Base-by-base conservation (phyloP, 2,329 filamentous ascomycete species). In the Cladosporium sp. region DNA sequence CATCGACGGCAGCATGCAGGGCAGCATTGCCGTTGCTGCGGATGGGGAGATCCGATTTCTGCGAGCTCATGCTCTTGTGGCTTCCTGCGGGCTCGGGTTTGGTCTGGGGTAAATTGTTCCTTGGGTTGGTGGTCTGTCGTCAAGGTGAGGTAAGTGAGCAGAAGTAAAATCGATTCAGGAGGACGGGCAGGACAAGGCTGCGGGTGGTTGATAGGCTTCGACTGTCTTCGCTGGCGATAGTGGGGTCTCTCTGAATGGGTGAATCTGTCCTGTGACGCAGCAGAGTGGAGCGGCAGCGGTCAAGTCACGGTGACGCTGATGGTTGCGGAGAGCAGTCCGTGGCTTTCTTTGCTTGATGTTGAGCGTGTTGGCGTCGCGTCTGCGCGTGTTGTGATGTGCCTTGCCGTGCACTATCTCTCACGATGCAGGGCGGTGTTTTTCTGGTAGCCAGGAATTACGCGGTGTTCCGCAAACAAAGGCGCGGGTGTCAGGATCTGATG, bases 31-130 rank as follows among this genome's bases (percentile, higher is more conserved):
- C 48, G 43, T 59, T 65, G 65, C 65, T 56, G 58, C 69, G 70
- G 43, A 70, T 66, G 16, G 71, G 70, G 54, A 71, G 68, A 18
- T 62, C 66, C 34, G 73, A 76, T 73, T 73, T 67, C 73, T 76
- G 73, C 74, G 68, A 65, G 71, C 71, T 76, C 74, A 76, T 76
- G 73, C 73, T 75, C 70, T 71, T 59, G 21, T 28, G 49, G 28
- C 13, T 46, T n/a, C 28, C 16, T 53, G 51, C 36, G 61, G 64
- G 58, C 62, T 39, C 43, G 30, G 30, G 28, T 39, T 39, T 61
- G 26, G 28, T 43, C 21, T 14, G 28, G 23, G 36, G 39, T 48
- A n/a, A 48, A 21, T 46, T 13, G 5, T 21, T 32, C 51, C n/a
- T 54, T 28, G n/a, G 23, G 23, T 21, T 32, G 7, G 2, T 28